Evolutionary conservation across 371 early-diverging fungal species (phyloP), one percentile per base, ranked within the genome.

Genomic region (Blyttiomyces sp.): DNA sequence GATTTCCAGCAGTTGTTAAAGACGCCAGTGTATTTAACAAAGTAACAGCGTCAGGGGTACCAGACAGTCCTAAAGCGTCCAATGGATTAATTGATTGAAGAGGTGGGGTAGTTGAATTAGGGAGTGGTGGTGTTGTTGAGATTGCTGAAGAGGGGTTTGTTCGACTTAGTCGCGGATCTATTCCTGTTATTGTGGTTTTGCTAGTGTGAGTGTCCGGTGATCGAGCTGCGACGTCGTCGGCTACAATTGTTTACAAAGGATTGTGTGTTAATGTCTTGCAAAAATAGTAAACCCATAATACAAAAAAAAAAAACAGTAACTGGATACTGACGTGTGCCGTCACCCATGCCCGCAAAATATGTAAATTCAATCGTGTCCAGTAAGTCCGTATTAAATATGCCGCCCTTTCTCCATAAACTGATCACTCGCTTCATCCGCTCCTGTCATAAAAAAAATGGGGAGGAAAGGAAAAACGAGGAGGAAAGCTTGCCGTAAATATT

Each of bases 341-440:
- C 30, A 55, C n/a, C 11, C 54, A 19, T n/a, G 30, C 57, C 68
- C 1, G 67, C 35, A n/a, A 75, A 66, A 56, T 73, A 73, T 6
- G 57, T 49, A 44, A 57, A 57, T 49, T 70, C 69, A n/a, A 82
- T 68, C 24, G 32, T 71, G 30, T 71, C 75, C 6, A 76, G 57
- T 42, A 72, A 58, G 2, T 71, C 66, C 16, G 61, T 52, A 45
- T 74, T 59, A 65, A 84, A 84, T 5, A 81, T 69, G 32, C 64
- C 72, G 43, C 68, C 65, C 54, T 76, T 71, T 33, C 74, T 75
- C 86, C 86, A 86, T 39, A 86, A 57, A 2, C 71, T 71, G 35
- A 84, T 69, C 26, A 85, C 81, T 32, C 82, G 71, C 63, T 84
- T 83, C 64, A 86, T 84, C 65, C 76, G 77, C 43, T 82, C 84